A percentile compares a stretch with the other conserved stretches of the same genome.
Conservation (phyloP, 78 protist species). For the Bodo saltans region DNA sequence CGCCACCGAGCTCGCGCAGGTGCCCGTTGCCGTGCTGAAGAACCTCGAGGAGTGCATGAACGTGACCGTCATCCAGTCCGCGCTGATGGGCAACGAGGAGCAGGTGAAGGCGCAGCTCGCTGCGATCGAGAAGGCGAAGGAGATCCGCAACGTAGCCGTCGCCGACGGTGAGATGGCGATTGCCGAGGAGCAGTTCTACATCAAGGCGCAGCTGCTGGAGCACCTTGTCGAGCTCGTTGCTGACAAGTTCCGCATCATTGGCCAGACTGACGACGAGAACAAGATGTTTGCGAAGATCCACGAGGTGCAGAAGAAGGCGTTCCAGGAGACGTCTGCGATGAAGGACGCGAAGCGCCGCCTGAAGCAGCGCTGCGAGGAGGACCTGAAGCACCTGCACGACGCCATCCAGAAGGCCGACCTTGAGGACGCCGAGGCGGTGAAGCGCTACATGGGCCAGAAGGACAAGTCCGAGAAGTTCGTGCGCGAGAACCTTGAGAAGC, state of each 20-base stretch:
- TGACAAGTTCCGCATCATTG: slow-evolving; percentile 19
- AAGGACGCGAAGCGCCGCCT: slow-evolving; percentile 21
- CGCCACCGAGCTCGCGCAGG: slow-evolving; percentile 21
- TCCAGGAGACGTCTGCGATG: slow-evolving; percentile 26
- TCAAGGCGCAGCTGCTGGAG: slow-evolving; percentile 22
- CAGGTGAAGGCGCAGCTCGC: slow-evolving; percentile 12
- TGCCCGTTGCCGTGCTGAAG: slow-evolving; percentile 16
- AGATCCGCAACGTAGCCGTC: slow-evolving; percentile 14
- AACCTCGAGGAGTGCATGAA: slow-evolving; percentile 29
- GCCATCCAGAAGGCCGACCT: slow-evolving; percentile 7
- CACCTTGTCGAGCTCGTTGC: neutral
- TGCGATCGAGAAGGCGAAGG: slow-evolving; percentile 11
- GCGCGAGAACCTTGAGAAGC: slow-evolving; percentile 22
- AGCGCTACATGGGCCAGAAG: slow-evolving; percentile 6
- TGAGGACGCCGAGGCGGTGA: slow-evolving; percentile 25
- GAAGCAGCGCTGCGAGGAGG: slow-evolving; percentile 14
- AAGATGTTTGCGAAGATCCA: slow-evolving; percentile 4
- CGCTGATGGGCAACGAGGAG: slow-evolving; percentile 15
- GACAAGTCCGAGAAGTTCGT: slow-evolving; percentile 18
- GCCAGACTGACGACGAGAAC: slow-evolving; percentile 22
- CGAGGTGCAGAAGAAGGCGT: slow-evolving; percentile 21
- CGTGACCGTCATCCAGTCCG: slow-evolving; percentile 27
- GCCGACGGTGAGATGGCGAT: slow-evolving; percentile 14
- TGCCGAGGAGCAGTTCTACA: slow-evolving; percentile 24
- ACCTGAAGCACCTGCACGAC: slow-evolving; percentile 24